Evolutionary conservation across 768 basidiomycete species (phyloP), one percentile per base, ranked within the genome.

Genomic region (Termitomyces sp.): DNA sequence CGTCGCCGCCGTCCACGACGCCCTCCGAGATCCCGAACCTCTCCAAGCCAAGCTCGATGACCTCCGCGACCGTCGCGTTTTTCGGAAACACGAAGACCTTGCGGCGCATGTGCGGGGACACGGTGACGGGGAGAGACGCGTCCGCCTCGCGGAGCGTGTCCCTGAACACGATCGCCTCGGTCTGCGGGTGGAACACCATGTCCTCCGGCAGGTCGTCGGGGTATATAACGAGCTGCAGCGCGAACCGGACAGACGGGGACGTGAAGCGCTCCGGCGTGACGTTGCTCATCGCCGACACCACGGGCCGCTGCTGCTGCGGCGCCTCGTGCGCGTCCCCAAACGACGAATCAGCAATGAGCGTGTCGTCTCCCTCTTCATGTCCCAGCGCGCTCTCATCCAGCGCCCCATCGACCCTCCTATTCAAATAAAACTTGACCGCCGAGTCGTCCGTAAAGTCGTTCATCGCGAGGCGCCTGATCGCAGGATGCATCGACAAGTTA

Each of bases 1-100:
- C 96, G 69, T 99, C 97, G 1, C 97, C 97, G 2, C 97, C 97
- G 69, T 98, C 95, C 2, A 98, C 96, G 2, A 99, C 94, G n/a
- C 95, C 97, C 40, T 97, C 96, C 36, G 83, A 76, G 56, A 99
- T 97, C 2, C 97, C 97, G 67, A 98, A 98, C 58, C 94, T 75
- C 67, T 98, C 97, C 61, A 99, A 69, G 6, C 88, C 90, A 38
- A 91, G 77, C 70, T 99, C 97, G 40, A 97, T 93, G 14, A 95
- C 94, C 71, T 99, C 97, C 0, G 94, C 92, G 3, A 98, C 97
- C 0, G 93, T 98, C 36, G 90, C 87, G 65, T 97, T 98, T 72
- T 92, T 90, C 1, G 96, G 92, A 73, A 98, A 88, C 61, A 90
- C 83, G 69, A 98, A 90, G 47, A 96, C 81, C 71, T 94, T 94